A percentile compares a stretch with the other conserved stretches of the same genome.
Conservation (phyloP, 225 moss, liverwort and hornwort genomes). For the Takakia lepidozioides region DNA sequence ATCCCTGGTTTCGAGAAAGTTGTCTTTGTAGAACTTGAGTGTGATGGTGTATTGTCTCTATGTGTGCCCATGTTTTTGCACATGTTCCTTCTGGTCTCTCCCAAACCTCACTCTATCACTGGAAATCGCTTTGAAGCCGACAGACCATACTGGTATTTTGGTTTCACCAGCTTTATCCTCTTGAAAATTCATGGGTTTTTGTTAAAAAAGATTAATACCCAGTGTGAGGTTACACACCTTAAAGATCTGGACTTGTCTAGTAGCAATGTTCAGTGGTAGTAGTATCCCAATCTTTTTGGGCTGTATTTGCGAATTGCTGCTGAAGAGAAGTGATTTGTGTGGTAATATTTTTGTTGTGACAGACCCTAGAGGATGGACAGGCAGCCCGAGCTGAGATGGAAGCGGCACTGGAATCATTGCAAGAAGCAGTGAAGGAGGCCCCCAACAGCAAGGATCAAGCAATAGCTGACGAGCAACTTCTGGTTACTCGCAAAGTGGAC, state of each 20-base stretch:
- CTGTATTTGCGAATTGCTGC: not conserved
- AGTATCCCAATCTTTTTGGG: not conserved
- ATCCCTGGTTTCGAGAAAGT: too few relatives aligned
- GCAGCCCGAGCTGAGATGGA: constrained; percentile 55
- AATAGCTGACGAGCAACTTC: too few relatives aligned
- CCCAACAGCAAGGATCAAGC: constrained; percentile 18
- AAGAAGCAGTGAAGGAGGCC: constrained; percentile 42
- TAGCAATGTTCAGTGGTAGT: not conserved
- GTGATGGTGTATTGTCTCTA: too few relatives aligned
- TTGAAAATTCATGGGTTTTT: not conserved
- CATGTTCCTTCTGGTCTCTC: too few relatives aligned
- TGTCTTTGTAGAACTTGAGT: too few relatives aligned
- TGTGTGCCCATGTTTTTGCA: too few relatives aligned
- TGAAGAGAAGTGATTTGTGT: too few relatives aligned
- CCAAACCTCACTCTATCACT: too few relatives aligned
- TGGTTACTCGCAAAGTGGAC: too few relatives aligned
- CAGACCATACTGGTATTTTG: too few relatives aligned
- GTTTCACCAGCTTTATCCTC: too few relatives aligned
- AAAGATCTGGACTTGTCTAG: not conserved
- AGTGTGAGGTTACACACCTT: not conserved
- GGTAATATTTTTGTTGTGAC: constrained; percentile 1
- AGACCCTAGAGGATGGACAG: constrained; percentile 53
- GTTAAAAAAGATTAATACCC: not conserved
- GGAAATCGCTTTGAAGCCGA: too few relatives aligned
- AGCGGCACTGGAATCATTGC: constrained; percentile 33